Evolutionary conservation across 1,284 basidiomycete genomes (phyloP).

Genomic region (Rhodofomes roseus): DNA sequence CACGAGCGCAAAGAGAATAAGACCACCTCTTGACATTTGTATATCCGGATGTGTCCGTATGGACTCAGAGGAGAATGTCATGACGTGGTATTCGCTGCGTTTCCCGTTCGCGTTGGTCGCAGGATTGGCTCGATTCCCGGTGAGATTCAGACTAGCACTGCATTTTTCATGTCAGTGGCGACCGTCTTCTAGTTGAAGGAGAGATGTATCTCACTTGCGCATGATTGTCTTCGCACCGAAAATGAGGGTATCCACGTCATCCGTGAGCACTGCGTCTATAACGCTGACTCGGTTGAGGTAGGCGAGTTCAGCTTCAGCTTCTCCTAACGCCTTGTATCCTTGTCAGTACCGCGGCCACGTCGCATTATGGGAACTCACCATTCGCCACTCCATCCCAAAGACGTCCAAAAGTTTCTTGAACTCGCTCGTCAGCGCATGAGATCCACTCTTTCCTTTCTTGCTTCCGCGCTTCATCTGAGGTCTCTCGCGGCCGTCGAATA

Average conservation of each 20-base stretch:
- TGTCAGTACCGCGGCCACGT: neutral
- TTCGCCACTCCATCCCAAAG: slow-evolving; percentile 61
- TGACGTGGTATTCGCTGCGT: slow-evolving; percentile 37
- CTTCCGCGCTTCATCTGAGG: slow-evolving; percentile 59
- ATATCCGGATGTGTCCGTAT: slow-evolving; percentile 34
- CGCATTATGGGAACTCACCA: slow-evolving; percentile 31
- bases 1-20: slow-evolving; percentile 63
- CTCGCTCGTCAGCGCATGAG: slow-evolving; percentile 37
- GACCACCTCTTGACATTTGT: slow-evolving; percentile 44
- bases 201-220: slow-evolving; percentile 24
- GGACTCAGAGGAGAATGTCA: slow-evolving; percentile 39
- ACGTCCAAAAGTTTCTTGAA: slow-evolving; percentile 46
- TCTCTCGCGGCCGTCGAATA: slow-evolving; percentile 66
- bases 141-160: slow-evolving; percentile 43
- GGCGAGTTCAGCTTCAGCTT: slow-evolving; percentile 70
- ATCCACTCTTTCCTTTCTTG: slow-evolving; percentile 40
- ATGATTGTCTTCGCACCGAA: slow-evolving; percentile 35
- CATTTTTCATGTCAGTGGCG: neutral
- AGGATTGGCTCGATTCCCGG: slow-evolving; percentile 39
- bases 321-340: slow-evolving; percentile 46
- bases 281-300: slow-evolving; percentile 45
- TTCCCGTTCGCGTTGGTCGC: slow-evolving; percentile 35
- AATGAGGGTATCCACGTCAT: slow-evolving; percentile 52
- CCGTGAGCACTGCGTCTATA: slow-evolving; percentile 62
- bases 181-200: neutral